phyloP scores from a whole-genome alignment of 140 eudicot species.

The Cichorium intybus region DNA sequence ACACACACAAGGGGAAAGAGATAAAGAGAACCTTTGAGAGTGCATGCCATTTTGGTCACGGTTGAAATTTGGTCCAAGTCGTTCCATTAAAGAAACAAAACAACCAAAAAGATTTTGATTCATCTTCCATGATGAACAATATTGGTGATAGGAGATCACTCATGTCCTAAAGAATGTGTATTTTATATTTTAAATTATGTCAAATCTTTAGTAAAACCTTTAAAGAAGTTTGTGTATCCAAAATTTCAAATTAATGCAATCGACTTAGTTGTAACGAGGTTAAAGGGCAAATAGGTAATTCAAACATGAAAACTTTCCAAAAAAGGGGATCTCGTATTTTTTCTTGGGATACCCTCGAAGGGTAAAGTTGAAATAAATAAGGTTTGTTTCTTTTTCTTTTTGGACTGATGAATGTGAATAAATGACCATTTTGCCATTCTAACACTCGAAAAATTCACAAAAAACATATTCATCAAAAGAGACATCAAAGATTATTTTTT shows the following conservation, averaged over 20 bases:
- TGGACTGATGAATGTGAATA: not conserved
- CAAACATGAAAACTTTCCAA: too few species aligned
- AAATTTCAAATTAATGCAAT: not conserved
- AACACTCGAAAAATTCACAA: too few species aligned
- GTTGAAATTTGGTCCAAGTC: constrained; percentile 95
- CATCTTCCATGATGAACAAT: constrained; percentile 73
- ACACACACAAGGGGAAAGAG: not conserved
- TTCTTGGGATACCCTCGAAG: too few species aligned
- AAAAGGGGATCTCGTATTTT: too few species aligned
- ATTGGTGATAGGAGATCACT: constrained; percentile 92
- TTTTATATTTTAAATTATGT: too few species aligned
- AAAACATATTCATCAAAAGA: too few species aligned
- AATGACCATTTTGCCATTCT: not conserved
- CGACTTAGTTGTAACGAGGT: not conserved
- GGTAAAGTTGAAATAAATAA: too few species aligned
- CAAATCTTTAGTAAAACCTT: not conserved
- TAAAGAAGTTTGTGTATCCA: not conserved
- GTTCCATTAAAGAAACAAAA: constrained; percentile 84
- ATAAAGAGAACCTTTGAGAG: constrained; percentile 71
- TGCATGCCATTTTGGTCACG: constrained; percentile 99
- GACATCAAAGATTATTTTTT: too few species aligned
- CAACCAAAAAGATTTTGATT: constrained; percentile 96
- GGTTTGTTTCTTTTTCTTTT: too few species aligned
- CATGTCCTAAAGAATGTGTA: constrained; percentile 58
- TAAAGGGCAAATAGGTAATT: too few species aligned